These are phyloP conservation scores for Cystobasidium pallidum DNA, from an alignment of 1,284 basidiomycete genomes.

Conservation along the genomic window DNA sequence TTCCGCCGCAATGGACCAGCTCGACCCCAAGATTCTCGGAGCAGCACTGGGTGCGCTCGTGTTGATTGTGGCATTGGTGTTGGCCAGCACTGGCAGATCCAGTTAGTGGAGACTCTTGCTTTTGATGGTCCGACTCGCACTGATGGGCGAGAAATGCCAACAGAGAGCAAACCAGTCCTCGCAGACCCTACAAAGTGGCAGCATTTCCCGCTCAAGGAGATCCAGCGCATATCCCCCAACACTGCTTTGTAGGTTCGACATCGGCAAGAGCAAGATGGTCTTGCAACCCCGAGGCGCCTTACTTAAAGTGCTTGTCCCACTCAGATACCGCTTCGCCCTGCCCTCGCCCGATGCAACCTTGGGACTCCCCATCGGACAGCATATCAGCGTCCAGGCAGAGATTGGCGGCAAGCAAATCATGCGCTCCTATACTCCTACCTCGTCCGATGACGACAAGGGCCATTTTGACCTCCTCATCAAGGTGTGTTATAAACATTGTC, in stretches of 20 bases:
- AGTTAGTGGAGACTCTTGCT: constrained; percentile 30
- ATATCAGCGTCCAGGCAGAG: constrained; percentile 87
- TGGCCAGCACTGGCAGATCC: constrained; percentile 21
- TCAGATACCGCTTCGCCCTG: constrained; percentile 89
- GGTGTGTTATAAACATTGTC: constrained; percentile 64
- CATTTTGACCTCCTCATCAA: constrained; percentile 97
- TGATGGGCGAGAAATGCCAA: not conserved
- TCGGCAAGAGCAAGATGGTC: too few species aligned
- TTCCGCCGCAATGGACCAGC: constrained; percentile 14
- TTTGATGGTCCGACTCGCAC: constrained; percentile 1
- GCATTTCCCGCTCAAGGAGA: constrained; percentile 77
- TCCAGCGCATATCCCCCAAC: constrained; percentile 87
- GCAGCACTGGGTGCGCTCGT: constrained; percentile 46
- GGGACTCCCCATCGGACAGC: constrained; percentile 93
- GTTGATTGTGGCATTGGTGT: constrained; percentile 46
- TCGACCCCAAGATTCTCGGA: constrained; percentile 46
- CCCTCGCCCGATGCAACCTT: constrained; percentile 73
- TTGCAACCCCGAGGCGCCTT: too few species aligned
- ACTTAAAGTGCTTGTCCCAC: too few species aligned
- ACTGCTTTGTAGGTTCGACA: constrained; percentile 74
- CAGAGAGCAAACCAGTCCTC: constrained; percentile 57
- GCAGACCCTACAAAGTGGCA: constrained; percentile 73
- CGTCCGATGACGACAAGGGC: constrained; percentile 86
- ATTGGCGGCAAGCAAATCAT: constrained; percentile 87
- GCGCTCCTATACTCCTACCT: constrained; percentile 93